These are phyloP conservation scores for Aspergillus puulaauensis DNA, from an alignment of 2,329 filamentous ascomycete species.

Conservation along the genomic window DNA sequence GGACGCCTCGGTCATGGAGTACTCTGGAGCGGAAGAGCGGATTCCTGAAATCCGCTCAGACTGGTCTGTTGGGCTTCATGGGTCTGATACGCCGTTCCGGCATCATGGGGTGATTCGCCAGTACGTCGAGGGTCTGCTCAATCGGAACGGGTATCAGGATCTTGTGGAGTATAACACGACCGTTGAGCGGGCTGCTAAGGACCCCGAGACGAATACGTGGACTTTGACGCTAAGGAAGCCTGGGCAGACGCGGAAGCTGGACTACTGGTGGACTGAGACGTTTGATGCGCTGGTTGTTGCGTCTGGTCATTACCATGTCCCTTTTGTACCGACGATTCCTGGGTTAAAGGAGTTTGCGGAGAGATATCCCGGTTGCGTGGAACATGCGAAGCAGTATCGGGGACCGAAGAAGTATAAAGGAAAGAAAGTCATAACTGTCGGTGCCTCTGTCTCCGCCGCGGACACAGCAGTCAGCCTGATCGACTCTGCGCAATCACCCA, in stretches of 20 bases:
- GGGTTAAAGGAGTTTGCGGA: slow-evolving; percentile 43
- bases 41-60: slow-evolving; percentile 49
- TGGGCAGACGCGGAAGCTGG: slow-evolving; percentile 30
- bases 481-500: slow-evolving; percentile 46
- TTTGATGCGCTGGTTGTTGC: slow-evolving; percentile 64
- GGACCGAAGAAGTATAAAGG: slow-evolving; percentile 39
- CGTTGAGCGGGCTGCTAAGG: slow-evolving; percentile 55
- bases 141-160: slow-evolving; percentile 54
- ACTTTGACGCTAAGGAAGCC: slow-evolving; percentile 51
- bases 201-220: slow-evolving; percentile 55
- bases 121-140: slow-evolving; percentile 58
- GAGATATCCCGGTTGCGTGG: slow-evolving; percentile 37
- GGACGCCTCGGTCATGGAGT: slow-evolving; percentile 59
- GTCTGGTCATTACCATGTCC: slow-evolving; percentile 61
- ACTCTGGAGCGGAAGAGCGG: slow-evolving; percentile 51
- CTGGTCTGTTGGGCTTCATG: slow-evolving; percentile 50
- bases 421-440: slow-evolving; percentile 60
- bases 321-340: slow-evolving; percentile 48
- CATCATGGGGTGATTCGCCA: slow-evolving; percentile 58
- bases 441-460: slow-evolving; percentile 63
- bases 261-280: slow-evolving; percentile 63
- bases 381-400: slow-evolving; percentile 45
- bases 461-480: slow-evolving; percentile 60
- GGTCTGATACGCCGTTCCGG: slow-evolving; percentile 60
- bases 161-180: slow-evolving; percentile 54